Evolutionary conservation across 805 yeast species (phyloP).

Genomic region (Myxozyma monticola): DNA sequence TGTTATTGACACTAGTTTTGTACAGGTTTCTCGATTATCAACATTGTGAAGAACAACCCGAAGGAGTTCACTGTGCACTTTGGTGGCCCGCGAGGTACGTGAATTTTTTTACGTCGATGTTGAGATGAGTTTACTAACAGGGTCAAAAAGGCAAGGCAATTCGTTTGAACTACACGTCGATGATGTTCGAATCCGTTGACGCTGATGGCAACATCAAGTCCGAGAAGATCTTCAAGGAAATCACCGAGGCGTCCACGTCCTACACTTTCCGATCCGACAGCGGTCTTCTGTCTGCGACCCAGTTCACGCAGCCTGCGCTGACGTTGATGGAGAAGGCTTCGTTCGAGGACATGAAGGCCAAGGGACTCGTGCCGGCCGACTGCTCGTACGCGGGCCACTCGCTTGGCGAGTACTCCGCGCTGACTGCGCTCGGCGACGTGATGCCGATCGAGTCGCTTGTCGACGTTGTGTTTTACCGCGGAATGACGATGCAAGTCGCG

Average conservation of each 20-base stretch:
- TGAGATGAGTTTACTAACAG: not conserved
- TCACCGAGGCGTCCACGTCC: constrained; percentile 75
- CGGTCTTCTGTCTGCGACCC: constrained; percentile 96
- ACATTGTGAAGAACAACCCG: constrained; percentile 94
- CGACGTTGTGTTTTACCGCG: constrained; percentile 74
- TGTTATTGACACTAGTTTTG: not conserved
- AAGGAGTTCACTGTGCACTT: constrained; percentile 92
- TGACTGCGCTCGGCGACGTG: constrained; percentile 95
- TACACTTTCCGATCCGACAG: constrained; percentile 89
- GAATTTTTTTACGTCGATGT: not conserved
- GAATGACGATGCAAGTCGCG: constrained; percentile 99
- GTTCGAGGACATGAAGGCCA: constrained; percentile 93
- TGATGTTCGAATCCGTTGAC: constrained; percentile 96
- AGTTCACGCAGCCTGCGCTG: constrained; percentile 98
- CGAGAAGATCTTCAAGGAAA: constrained; percentile 93
- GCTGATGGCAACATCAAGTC: constrained; percentile 79
- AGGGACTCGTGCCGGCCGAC: constrained; percentile 92
- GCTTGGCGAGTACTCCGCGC: constrained; percentile 97
- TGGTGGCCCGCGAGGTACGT: constrained; percentile 91
- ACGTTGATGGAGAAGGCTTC: constrained; percentile 99
- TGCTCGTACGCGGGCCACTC: constrained; percentile 99
- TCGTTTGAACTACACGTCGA: constrained; percentile 88
- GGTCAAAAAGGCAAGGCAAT: constrained; percentile 58
- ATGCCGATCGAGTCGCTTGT: constrained; percentile 86
- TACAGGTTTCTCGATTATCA: constrained; percentile 87